phyloP scores from a whole-genome alignment of 1,139 yeast genomes.

The Sugiyamaella neomexicana region DNA sequence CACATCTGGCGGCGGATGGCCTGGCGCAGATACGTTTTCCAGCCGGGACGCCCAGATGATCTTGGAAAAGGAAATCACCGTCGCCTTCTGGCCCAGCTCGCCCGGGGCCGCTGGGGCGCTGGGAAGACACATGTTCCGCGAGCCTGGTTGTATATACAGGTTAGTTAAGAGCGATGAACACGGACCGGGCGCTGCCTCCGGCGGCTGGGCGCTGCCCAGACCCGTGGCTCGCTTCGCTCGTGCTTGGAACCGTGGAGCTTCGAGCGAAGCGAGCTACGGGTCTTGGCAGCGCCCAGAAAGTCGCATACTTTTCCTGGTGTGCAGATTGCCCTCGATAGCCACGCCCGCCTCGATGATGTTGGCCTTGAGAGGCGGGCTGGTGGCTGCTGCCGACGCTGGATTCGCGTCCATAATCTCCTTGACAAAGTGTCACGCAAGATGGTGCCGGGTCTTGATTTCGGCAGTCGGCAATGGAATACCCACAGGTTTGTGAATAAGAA shows the following conservation, averaged over 20 bases:
- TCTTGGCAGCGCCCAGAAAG: neutral
- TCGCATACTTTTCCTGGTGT: constrained; percentile 12
- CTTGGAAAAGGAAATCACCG: constrained; percentile 11
- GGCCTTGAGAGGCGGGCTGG: constrained; percentile 7
- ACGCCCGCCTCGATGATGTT: constrained; percentile 12
- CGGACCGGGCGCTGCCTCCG: no score
- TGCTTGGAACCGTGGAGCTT: neutral
- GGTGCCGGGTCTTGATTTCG: no score
- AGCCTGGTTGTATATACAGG: neutral
- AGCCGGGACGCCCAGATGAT: constrained; percentile 17
- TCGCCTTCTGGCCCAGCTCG: constrained; percentile 4
- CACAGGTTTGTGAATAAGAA: no score
- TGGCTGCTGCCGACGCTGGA: neutral
- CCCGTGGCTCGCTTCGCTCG: constrained; percentile 5
- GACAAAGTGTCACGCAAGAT: no score
- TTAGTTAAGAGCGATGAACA: neutral
- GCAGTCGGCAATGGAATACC: no score
- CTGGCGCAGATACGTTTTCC: constrained; percentile 14
- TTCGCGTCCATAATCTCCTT: neutral
- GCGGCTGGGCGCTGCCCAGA: constrained; percentile 11
- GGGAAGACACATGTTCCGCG: constrained; percentile 16
- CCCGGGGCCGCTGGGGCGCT: neutral
- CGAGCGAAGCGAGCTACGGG: neutral
- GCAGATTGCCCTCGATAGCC: constrained; percentile 7
- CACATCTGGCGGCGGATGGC: constrained; percentile 18